Evolutionary conservation across 2,329 filamentous ascomycete genomes (phyloP), one percentile per base, ranked within the genome.

Genomic region (Xylaria sp.): DNA sequence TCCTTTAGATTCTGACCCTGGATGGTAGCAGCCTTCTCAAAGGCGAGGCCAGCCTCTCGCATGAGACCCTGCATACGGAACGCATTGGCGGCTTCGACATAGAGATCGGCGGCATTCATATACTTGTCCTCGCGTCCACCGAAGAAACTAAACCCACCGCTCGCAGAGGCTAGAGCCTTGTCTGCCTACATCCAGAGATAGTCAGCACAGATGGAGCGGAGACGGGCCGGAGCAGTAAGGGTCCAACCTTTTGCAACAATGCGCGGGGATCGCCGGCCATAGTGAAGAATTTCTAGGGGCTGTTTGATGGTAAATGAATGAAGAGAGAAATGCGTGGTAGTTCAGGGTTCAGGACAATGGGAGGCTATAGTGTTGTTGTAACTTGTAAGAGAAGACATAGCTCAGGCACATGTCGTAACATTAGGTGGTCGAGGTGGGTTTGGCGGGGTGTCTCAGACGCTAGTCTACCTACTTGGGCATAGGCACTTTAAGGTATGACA

Each of bases 121-220:
- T 93, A 94, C 81, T 97, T 98, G 72, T 97, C 94, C 76, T 92
- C 88, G 67, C 90, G 88, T 54, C 93, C 93, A 51, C 94, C 93
- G 76, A 99, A 97, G 82, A 97, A 90, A 80, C 90, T 93, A 83
- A 97, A 97, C 75, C 94, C 94, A 33, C 92, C 85, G 23, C 88
- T 85, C 48, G 95, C 94, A 74, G 91, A 85, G 75, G 90, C 83
- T 31, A 92, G 87, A 61, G 90, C 87, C 84, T 96, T 97, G 78
- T 97, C 93, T 83, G 96, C 96, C 94, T 97, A 68, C 26, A 28
- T 31, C 54, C 57, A 13, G 26, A 62, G 53, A 73, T 67, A 60
- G 57, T 69, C 63, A 71, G 65, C 68, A 62, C 56, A 60, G 40
- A 60, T 59, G 71, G 68, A 72, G 70, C 71, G 68, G 66, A 63